Conservation (phyloP, 148 eudicot genomes). For the Oxyria digyna region DNA sequence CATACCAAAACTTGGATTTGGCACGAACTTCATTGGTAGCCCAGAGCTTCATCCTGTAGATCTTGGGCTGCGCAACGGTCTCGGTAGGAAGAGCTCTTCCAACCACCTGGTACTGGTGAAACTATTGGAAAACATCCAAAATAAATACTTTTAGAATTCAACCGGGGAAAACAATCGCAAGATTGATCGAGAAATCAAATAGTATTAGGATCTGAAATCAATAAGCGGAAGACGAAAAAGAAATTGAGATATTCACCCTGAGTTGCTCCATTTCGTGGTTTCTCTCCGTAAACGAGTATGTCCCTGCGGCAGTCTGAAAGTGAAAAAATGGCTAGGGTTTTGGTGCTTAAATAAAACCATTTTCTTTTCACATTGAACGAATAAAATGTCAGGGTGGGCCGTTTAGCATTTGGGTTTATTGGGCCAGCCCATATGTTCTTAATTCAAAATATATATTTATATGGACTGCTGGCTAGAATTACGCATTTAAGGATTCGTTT, state of each 20-base stretch:
- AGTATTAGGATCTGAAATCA: background rate
- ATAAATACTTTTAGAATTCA: background rate
- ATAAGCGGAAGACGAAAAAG: background rate
- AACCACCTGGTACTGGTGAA: slow-evolving; percentile 83
- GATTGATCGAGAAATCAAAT: background rate
- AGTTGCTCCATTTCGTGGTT: background rate
- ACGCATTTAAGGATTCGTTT: no score
- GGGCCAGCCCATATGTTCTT: background rate
- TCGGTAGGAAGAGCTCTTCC: slow-evolving; percentile 82
- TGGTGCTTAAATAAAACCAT: slow-evolving; percentile 3
- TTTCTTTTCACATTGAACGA: background rate
- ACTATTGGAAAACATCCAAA: slow-evolving; percentile 20
- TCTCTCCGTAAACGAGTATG: background rate
- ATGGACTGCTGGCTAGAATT: no score
- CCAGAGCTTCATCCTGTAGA: slow-evolving; percentile 93
- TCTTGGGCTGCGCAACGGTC: slow-evolving; percentile 63
- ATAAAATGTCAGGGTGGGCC: background rate
- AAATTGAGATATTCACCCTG: background rate
- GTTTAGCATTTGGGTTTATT: background rate
- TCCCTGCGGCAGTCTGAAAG: background rate
- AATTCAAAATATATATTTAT: background rate
- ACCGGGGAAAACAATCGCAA: background rate
- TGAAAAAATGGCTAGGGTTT: slow-evolving; percentile 1
- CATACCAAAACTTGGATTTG: slow-evolving; percentile 85
- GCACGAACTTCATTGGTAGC: slow-evolving; percentile 92